Percentiles rank a stretch among this genome's conserved stretches.
These are phyloP conservation scores for Amyloporia xantha DNA, from an alignment of 768 basidiomycete species.

Conservation along the genomic window DNA sequence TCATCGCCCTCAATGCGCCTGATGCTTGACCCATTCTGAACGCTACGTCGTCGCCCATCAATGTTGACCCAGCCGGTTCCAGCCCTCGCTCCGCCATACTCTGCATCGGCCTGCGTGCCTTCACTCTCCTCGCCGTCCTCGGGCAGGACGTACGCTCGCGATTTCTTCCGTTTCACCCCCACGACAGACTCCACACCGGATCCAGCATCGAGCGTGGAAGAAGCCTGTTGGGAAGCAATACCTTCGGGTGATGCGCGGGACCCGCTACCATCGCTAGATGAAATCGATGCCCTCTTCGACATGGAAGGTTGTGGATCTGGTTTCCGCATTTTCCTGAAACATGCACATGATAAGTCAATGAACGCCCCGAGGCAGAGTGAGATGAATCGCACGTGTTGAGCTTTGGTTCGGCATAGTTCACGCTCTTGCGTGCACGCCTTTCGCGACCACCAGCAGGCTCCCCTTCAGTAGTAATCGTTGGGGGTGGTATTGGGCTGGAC, in stretches of 20 bases:
- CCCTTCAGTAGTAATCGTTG: slow-evolving; percentile 27
- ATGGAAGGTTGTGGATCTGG: slow-evolving; percentile 48
- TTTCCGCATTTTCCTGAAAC: slow-evolving; percentile 79
- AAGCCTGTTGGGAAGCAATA: not conserved
- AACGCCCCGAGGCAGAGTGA: not conserved
- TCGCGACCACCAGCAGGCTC: slow-evolving; percentile 31
- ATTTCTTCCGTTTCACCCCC: slow-evolving; percentile 45
- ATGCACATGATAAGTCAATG: not conserved
- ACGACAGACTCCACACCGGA: slow-evolving; percentile 9
- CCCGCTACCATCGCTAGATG: slow-evolving; percentile 5
- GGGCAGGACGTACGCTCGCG: slow-evolving; percentile 39
- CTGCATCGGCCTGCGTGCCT: slow-evolving; percentile 66
- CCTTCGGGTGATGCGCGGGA: slow-evolving; percentile 1
- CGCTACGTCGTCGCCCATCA: slow-evolving; percentile 47
- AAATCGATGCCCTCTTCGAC: slow-evolving; percentile 19
- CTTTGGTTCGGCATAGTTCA: slow-evolving; percentile 86
- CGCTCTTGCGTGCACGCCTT: slow-evolving; percentile 65
- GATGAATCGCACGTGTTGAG: slow-evolving; percentile 67
- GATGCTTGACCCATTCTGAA: slow-evolving; percentile 17
- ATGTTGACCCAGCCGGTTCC: slow-evolving; percentile 43
- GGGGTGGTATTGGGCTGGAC: slow-evolving; percentile 33
- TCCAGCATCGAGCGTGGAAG: not conserved
- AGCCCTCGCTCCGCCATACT: slow-evolving; percentile 35
- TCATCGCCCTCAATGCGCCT: slow-evolving; percentile 41
- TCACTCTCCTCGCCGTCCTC: slow-evolving; percentile 58